Conservation (phyloP, 2,329 filamentous ascomycete genomes). For the Dendrostoma leiphaemia region DNA sequence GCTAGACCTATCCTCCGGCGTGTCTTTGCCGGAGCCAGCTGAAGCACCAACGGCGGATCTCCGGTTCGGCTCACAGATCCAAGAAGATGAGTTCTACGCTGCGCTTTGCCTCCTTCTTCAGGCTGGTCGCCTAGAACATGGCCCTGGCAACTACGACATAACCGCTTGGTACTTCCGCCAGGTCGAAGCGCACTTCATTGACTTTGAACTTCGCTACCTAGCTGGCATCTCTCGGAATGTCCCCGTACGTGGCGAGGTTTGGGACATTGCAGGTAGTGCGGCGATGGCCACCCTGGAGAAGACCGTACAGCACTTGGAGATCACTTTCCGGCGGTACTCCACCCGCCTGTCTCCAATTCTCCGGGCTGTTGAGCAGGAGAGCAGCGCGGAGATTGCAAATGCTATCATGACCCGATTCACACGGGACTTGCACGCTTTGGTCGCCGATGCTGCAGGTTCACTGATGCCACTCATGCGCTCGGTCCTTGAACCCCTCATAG, state of each 20-base stretch:
- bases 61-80: conserved; percentile 37
- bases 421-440: conserved; percentile 61
- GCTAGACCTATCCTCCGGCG: conserved; percentile 55
- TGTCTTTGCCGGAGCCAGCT: conserved; percentile 54
- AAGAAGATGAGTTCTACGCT: conserved; percentile 45
- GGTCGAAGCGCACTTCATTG: conserved; percentile 58
- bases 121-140: conserved; percentile 43
- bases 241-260: neutral
- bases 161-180: conserved; percentile 61
- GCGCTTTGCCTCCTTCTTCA: conserved; percentile 54
- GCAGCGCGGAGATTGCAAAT: conserved; percentile 27
- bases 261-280: conserved; percentile 36
- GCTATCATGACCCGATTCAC: conserved; percentile 46
- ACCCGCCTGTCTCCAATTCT: conserved; percentile 52
- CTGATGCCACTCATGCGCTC: conserved; percentile 53
- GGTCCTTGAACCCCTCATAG: conserved; percentile 53
- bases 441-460: conserved; percentile 60
- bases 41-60: conserved; percentile 43
- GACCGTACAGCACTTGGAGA: conserved; percentile 57
- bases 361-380: conserved; percentile 39
- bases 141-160: conserved; percentile 53
- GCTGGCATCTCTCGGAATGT: conserved; percentile 35
- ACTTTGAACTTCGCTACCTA: conserved; percentile 57
- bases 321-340: conserved; percentile 56
- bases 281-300: conserved; percentile 46